Evolutionary conservation across 345 rosid species (phyloP).

Genomic region (Populus tremula): DNA sequence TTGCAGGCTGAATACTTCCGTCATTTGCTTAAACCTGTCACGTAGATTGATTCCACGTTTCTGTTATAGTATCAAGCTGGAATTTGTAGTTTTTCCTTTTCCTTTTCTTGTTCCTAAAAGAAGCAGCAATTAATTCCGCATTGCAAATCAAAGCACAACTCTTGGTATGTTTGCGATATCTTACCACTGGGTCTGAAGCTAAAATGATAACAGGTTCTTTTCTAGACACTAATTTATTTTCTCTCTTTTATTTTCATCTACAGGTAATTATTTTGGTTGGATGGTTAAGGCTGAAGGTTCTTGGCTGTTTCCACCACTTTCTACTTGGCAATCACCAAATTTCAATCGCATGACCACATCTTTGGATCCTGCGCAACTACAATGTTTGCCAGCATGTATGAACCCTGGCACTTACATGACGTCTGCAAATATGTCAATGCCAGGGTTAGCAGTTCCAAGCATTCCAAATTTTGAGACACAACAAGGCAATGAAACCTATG

Average conservation of each 20-base stretch:
- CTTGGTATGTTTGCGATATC: constrained; percentile 39
- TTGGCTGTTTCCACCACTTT: constrained; percentile 32
- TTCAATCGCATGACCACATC: constrained; percentile 49
- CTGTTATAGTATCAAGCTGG: constrained; percentile 39
- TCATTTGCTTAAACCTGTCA: constrained; percentile 79
- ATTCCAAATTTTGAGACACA: constrained; percentile 37
- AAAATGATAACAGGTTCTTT: background rate
- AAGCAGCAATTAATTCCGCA: constrained; percentile 35
- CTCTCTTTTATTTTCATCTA: background rate
- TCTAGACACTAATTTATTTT: constrained; percentile 1
- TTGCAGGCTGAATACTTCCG: constrained; percentile 94
- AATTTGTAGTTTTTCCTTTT: constrained; percentile 37
- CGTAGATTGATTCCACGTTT: constrained; percentile 49
- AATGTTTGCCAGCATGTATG: constrained; percentile 43
- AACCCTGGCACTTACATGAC: constrained; percentile 28
- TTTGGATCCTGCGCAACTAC: constrained; percentile 35
- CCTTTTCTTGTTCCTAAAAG: constrained; percentile 36
- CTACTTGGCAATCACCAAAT: constrained; percentile 35
- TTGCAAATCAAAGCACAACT: constrained; percentile 28
- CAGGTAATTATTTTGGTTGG: constrained; percentile 37
- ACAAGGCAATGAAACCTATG: constrained; percentile 37
- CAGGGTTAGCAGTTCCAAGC: constrained; percentile 33
- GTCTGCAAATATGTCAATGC: constrained; percentile 38
- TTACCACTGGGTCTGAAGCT: background rate
- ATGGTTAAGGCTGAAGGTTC: constrained; percentile 35